Conservation (phyloP, 257 asterid species). For the Datura wrightii region DNA sequence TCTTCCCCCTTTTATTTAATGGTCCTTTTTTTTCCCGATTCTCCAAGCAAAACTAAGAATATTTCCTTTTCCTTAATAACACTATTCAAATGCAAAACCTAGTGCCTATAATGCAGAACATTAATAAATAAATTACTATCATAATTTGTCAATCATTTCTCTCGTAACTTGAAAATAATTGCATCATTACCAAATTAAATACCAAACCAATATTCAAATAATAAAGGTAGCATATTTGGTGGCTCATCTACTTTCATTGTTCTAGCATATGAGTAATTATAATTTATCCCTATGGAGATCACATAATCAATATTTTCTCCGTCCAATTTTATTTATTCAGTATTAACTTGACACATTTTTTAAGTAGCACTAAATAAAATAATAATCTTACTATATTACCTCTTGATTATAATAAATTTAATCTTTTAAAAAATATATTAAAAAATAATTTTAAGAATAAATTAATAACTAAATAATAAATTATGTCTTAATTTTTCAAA, state of each 20-base stretch:
- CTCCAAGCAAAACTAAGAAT: neutral
- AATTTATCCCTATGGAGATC: neutral
- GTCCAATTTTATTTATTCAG: too few relatives aligned
- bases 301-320: neutral
- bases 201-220: conserved; percentile 1
- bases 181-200: neutral
- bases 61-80: neutral
- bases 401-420: too few relatives aligned
- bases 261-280: neutral
- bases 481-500: too few relatives aligned
- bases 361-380: too few relatives aligned
- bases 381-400: too few relatives aligned
- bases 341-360: too few relatives aligned
- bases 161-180: neutral
- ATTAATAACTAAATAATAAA: too few relatives aligned
- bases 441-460: too few relatives aligned
- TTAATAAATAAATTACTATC: neutral
- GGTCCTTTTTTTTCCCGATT: neutral
- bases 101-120: neutral
- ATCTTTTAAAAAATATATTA: too few relatives aligned
- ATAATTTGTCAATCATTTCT: neutral
- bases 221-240: conserved; percentile 24
- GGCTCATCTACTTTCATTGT: neutral
- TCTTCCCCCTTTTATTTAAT: too few relatives aligned
- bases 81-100: neutral